Base-by-base conservation (phyloP, 768 basidiomycete genomes). In the Lyophyllum decastes region DNA sequence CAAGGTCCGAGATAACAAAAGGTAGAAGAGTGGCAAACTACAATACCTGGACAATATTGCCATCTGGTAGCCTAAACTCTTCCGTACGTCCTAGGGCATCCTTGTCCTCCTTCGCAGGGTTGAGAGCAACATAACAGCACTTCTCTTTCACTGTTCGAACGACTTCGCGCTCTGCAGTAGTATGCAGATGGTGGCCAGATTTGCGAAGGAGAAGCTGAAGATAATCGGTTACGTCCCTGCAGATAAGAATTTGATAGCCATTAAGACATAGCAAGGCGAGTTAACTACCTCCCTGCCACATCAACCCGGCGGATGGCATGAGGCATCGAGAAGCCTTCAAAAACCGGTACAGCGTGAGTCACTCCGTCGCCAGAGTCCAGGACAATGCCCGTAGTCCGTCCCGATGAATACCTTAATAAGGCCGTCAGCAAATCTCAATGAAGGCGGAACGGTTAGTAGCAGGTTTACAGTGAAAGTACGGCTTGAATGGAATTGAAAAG, bases 321-420 rank as follows among this genome's bases (percentile, higher is more conserved):
- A 43, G 95, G 95, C 94, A 98, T 98, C 6, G 94, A 95, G 78
- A 98, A 98, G 0, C 97, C 97, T 68, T 99, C 97, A 67, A 95
- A 99, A 17, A 99, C 95, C 3, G 97, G 97, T 2, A 99, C 97
- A 14, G 97, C 94, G 61, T 99, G 97, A 22, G 97, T 98, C 8
- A 99, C 97, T 25, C 97, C 97, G 69, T 99, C 97, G 11, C 97
- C 97, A 5, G 96, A 98, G 70, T 99, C 97, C 19, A 99, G 84
- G 1, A 99, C 97, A 58, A 98, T 97, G n/a, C 97, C 97, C 35
- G 97, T 98, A 61, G 97, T 98, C 61, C 97, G 85, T 30, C 97
- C 97, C 16, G 95, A 97, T 2, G 97, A 96, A 76, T 99, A 99
- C 71, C 96, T 98, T 71, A 52, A 55, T 12, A 53, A n/a, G 24